Base-by-base conservation (phyloP, 192 early-diverging fungal genomes). In the Pecoramyces ruminantium region DNA sequence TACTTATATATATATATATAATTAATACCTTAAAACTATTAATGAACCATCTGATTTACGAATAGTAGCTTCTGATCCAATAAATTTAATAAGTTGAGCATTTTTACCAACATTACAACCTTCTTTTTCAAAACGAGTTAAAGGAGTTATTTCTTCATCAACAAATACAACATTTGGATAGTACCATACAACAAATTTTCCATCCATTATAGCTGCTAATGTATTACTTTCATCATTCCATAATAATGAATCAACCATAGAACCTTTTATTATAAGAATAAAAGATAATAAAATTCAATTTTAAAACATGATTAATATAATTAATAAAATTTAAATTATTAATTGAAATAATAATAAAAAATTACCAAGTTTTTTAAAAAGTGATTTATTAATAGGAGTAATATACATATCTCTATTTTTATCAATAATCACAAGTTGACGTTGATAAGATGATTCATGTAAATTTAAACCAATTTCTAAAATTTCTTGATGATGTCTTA, bases 101-200 rank as follows among this genome's bases (percentile, higher is more conserved):
- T 88, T 85, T 78, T 88, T 90, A 1, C 89, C 89, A 80, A 88
- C 87, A 5, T 77, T 29, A 58, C 87, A 87, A 77, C 86, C 89
- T 81, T 90, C 89, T 51, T 83, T 83, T 81, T 90, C 88, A 51
- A 86, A 83, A 67, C 82, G 83, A 2, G 87, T 87, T 81, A 90
- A 78, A 39, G 82, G 86, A 1, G 85, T 85, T 82, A 91, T 84
- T 80, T 91, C 90, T n/a, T 88, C 86, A 77, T 91, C 90, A 18
- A 91, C 86, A 83, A 91, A 90, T 18, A 90, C 86, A 16, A 86
- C 89, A 79, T 88, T 88, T 28, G 90, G 90, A 81, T 90, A 90
- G 51, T 87, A 88, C 90, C 90, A 91, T 1, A 90, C 84, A 38
- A 87, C 84, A 29, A 89, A 86, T 81, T 88, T 88, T 38, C 84